These are phyloP conservation scores for Cornus suecica DNA, from an alignment of 148 eudicot genomes.

Conservation along the genomic window DNA sequence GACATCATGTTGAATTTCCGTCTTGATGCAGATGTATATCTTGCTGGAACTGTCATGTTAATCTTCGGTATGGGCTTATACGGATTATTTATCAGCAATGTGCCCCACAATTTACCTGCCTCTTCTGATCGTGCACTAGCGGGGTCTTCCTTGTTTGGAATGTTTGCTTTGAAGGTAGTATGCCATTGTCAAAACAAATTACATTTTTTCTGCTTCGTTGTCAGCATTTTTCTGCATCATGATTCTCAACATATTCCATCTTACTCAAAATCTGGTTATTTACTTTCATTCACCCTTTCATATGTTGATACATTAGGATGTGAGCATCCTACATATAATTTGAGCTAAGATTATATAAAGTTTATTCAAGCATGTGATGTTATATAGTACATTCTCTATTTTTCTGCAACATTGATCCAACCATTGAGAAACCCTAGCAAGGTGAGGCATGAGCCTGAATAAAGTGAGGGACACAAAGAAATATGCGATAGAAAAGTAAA, in stretches of 20 bases:
- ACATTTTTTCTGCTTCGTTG: neutral
- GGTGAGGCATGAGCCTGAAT: too few species aligned
- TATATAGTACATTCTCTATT: too few species aligned
- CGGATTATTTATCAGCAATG: conserved; percentile 80
- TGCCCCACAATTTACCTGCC: conserved; percentile 49
- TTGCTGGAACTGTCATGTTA: conserved; percentile 96
- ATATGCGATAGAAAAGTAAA: too few species aligned
- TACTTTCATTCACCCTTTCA: neutral
- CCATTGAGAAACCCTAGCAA: too few species aligned
- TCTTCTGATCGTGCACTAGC: conserved; percentile 63
- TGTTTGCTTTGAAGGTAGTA: conserved; percentile 89
- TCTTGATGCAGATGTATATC: conserved; percentile 79
- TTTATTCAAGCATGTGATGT: neutral
- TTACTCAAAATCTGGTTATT: neutral
- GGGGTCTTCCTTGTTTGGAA: conserved; percentile 94
- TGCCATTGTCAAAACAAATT: neutral
- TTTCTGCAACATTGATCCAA: too few species aligned
- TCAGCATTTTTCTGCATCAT: conserved; percentile 3
- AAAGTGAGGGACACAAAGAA: too few species aligned
- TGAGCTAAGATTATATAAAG: neutral
- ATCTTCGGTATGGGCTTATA: conserved; percentile 96
- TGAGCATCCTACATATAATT: neutral
- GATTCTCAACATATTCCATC: neutral
- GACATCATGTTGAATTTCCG: conserved; percentile 3
- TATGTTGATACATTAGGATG: neutral